phyloP scores from a whole-genome alignment of 331 rosid genomes.

The Malus hybrid region DNA sequence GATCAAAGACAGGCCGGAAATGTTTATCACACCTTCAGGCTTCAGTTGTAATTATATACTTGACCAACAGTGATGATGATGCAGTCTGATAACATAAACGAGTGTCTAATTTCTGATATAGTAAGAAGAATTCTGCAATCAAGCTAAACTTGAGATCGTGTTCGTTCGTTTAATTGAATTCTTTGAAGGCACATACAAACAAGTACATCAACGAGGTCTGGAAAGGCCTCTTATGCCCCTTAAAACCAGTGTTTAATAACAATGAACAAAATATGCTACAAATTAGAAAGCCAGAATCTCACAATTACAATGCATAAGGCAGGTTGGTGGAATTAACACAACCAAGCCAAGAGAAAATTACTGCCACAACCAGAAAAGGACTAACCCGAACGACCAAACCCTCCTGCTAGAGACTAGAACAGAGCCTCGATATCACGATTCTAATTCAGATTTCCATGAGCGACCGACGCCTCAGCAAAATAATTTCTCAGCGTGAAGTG shows the following conservation, averaged over 20 bases:
- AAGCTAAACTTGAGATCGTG: background rate
- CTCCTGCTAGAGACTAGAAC: conserved; percentile 13
- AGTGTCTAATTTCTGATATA: background rate
- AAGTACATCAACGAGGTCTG: background rate
- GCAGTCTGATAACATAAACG: background rate
- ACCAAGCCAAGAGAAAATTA: conserved; percentile 8
- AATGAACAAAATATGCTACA: conserved; percentile 20
- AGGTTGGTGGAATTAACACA: conserved; percentile 1
- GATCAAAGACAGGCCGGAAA: too few species aligned
- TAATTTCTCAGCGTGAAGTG: background rate
- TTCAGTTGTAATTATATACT: too few species aligned
- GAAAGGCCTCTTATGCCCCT: background rate
- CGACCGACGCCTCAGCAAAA: conserved; percentile 2
- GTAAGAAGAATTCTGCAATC: background rate
- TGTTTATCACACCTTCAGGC: too few species aligned
- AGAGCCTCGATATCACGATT: conserved; percentile 12
- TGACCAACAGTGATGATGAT: too few species aligned
- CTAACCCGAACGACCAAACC: conserved; percentile 25
- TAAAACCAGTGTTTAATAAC: background rate
- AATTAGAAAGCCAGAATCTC: background rate
- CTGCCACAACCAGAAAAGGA: conserved; percentile 16
- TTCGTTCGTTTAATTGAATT: background rate
- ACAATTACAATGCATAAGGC: conserved; percentile 10
- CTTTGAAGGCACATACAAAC: background rate
- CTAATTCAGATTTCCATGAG: conserved; percentile 1